phyloP scores from a whole-genome alignment of 768 basidiomycete species.

The Hirschioporus abietinus region DNA sequence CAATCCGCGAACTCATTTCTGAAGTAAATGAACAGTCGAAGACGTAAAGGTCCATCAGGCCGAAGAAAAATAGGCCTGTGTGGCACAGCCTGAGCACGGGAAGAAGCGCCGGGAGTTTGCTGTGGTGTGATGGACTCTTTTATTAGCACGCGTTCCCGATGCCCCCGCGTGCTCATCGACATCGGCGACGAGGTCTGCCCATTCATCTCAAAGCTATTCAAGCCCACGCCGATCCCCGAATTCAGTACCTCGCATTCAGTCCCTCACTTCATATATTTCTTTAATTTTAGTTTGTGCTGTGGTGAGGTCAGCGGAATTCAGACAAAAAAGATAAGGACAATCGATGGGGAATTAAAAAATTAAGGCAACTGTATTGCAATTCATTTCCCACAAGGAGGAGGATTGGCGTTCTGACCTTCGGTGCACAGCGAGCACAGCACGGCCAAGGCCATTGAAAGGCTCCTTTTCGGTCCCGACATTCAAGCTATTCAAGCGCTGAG shows the following conservation, averaged over 20 bases:
- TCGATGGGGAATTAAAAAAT: background rate
- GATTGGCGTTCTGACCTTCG: slow-evolving; percentile 1
- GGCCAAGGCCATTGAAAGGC: background rate
- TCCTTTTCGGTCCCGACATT: background rate
- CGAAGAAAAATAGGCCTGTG: too few relatives aligned
- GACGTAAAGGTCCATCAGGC: background rate
- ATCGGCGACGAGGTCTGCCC: background rate
- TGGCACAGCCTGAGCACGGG: too few relatives aligned
- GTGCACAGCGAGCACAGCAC: background rate
- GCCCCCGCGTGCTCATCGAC: background rate
- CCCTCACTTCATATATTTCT: background rate
- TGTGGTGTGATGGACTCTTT: background rate
- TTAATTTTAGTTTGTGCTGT: background rate
- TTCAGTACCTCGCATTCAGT: background rate
- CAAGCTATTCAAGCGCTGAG: background rate
- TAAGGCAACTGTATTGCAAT: background rate
- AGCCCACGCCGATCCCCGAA: background rate
- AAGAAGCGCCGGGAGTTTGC: too few relatives aligned
- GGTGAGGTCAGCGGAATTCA: background rate
- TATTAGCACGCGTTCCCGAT: background rate
- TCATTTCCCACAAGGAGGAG: background rate
- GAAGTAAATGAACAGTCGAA: background rate
- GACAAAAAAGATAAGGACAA: background rate
- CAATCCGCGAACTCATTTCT: background rate
- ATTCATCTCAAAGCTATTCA: background rate